Base-by-base conservation (phyloP, 257 asterid genomes). In the Plantago ovata region DNA sequence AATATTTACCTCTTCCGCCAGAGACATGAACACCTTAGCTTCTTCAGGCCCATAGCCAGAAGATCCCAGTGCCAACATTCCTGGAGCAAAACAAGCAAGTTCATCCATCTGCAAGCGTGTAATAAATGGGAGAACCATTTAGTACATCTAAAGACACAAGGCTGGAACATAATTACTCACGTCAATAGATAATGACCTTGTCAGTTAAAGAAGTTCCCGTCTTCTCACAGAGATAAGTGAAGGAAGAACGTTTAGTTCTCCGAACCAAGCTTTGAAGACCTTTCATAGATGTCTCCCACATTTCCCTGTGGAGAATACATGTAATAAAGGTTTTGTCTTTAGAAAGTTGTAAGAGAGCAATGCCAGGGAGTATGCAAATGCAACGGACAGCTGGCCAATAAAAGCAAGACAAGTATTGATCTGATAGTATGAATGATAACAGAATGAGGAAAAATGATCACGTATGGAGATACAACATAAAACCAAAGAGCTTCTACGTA, bases 201-300 rank as follows among this genome's bases (percentile, higher is more conserved):
- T 86, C 95, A 44, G 43, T 79, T 41, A 89, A 70, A 49, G 96
- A 84, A 69, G 44, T 73, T 63, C 99, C 99, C 14, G 28, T 86
- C 85, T 81, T 94, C 93, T 94, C 99, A 44, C 95, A 78, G 59
- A 94, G 67, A 77, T 94, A 94, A 42, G 95, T 70, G 70, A 84
- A 94, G 51, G 94, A 83, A 63, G 97, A 86, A 20, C 96, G 95
- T 61, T 92, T 76, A 46, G 86, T 84, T 81, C 96, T 89, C 68
- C 86, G 78, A 70, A 94, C 96, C 91, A 94, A 75, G 95, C 89
- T 94, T 64, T 61, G 69, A 74, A 94, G 86, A 69, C 97, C 99
- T 77, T 77, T 68, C 99, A 94, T 89, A 70, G 99, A 94, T 58
- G 73, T 86, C 83, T 94, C 99, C 99, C 99, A 94, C 99, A 94